A percentile compares a stretch with the other conserved stretches of the same genome.
Evolutionary conservation across 768 basidiomycete genomes (phyloP).

Genomic region (Pleurotus salmoneostramineus): DNA sequence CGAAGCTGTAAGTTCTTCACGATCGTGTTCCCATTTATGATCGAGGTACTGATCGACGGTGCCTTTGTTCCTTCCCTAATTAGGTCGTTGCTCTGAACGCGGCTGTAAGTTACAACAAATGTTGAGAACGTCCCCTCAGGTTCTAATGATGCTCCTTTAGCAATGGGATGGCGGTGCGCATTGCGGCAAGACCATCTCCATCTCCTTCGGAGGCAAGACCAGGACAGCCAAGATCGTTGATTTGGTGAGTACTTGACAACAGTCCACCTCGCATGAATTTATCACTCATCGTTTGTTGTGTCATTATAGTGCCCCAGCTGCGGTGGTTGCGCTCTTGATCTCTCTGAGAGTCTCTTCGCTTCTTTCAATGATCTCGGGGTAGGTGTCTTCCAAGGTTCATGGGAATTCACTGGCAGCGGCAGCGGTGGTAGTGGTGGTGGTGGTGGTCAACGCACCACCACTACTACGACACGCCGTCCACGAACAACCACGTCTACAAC

Average conservation of each 20-base stretch:
- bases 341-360: slow-evolving; percentile 53
- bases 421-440: slow-evolving; percentile 18
- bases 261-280: not conserved
- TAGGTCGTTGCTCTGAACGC: slow-evolving; percentile 53
- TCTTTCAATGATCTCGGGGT: slow-evolving; percentile 38
- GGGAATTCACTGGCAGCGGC: slow-evolving; percentile 32
- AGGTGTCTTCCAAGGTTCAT: slow-evolving; percentile 48
- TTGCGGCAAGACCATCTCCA: slow-evolving; percentile 61
- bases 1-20: slow-evolving; percentile 35
- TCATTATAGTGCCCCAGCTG: slow-evolving; percentile 58
- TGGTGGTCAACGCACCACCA: slow-evolving; percentile 8
- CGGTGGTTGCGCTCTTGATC: slow-evolving; percentile 56
- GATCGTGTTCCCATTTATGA: not conserved
- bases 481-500: slow-evolving; percentile 10
- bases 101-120: slow-evolving; percentile 21
- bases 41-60: not conserved
- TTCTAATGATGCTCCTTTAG: slow-evolving; percentile 24
- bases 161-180: slow-evolving; percentile 48
- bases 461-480: slow-evolving; percentile 12
- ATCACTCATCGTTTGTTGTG: not conserved
- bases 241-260: slow-evolving; percentile 31
- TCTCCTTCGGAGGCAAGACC: slow-evolving; percentile 56
- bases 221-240: slow-evolving; percentile 59
- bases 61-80: not conserved
- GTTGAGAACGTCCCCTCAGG: too few relatives aligned